phyloP scores from a whole-genome alignment of 805 yeast species.

The Dipodascopsis uninucleata region DNA sequence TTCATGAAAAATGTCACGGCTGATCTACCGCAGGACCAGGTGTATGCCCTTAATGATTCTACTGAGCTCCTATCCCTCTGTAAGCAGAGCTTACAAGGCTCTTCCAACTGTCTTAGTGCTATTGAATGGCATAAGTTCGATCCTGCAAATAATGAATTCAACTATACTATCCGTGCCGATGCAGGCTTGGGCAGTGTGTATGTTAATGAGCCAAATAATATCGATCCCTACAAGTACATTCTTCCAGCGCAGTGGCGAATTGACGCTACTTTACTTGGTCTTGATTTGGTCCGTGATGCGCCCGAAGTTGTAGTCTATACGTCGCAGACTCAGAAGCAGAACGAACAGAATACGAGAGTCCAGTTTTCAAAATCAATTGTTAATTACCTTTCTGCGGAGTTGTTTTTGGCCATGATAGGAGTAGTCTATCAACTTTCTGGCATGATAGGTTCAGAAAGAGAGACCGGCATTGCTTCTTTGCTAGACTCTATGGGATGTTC shows the following conservation, averaged over 20 bases:
- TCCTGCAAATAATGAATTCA: constrained; percentile 29
- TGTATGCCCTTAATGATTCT: constrained; percentile 28
- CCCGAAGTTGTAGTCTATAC: constrained; percentile 32
- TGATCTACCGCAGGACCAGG: constrained; percentile 33
- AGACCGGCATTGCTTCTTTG: constrained; percentile 33
- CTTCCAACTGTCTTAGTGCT: constrained; percentile 36
- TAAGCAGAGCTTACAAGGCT: constrained; percentile 34
- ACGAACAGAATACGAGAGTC: constrained; percentile 27
- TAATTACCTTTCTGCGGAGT: constrained; percentile 36
- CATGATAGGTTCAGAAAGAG: constrained; percentile 35
- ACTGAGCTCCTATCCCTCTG: constrained; percentile 32
- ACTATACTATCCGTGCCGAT: constrained; percentile 37
- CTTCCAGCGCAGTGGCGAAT: constrained; percentile 38
- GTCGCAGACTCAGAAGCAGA: constrained; percentile 28
- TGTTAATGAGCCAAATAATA: constrained; percentile 28
- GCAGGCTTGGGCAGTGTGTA: constrained; percentile 32
- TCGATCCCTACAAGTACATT: constrained; percentile 33
- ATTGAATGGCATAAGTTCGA: constrained; percentile 36
- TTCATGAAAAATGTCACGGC: constrained; percentile 33
- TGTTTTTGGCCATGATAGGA: constrained; percentile 37
- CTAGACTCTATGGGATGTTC: constrained; percentile 36
- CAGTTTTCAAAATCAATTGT: constrained; percentile 31
- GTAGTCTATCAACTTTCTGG: constrained; percentile 38
- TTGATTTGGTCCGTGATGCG: constrained; percentile 7
- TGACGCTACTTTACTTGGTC: constrained; percentile 26